These are phyloP conservation scores for Aspergillus sp. DNA, from an alignment of 2,329 filamentous ascomycete genomes.

Conservation along the genomic window DNA sequence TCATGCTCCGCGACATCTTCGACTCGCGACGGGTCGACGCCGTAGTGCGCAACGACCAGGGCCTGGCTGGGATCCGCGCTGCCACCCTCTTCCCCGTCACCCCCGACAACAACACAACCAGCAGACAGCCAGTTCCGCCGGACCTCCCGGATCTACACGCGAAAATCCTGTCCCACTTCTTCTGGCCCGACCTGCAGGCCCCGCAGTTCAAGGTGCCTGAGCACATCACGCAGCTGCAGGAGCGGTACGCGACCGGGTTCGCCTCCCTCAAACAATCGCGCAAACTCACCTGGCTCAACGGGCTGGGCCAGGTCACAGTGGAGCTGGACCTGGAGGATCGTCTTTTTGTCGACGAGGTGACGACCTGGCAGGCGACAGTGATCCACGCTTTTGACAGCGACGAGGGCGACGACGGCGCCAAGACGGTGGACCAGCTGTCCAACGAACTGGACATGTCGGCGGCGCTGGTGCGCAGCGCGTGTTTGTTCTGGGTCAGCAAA, in stretches of 20 bases:
- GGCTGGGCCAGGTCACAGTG: slow-evolving; percentile 75
- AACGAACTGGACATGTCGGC: slow-evolving; percentile 54
- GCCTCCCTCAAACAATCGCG: slow-evolving; percentile 76
- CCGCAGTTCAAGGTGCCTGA: slow-evolving; percentile 46
- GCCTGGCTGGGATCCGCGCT: slow-evolving; percentile 29
- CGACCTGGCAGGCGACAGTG: slow-evolving; percentile 83
- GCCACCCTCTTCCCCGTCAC: slow-evolving; percentile 16
- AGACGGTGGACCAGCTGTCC: slow-evolving; percentile 44
- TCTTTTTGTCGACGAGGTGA: slow-evolving; percentile 64
- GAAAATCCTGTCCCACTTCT: slow-evolving; percentile 86
- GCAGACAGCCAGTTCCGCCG: slow-evolving; percentile 18
- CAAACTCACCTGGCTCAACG: slow-evolving; percentile 84
- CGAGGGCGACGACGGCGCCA: slow-evolving; percentile 23
- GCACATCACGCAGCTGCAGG: slow-evolving; percentile 56
- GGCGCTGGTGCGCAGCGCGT: slow-evolving; percentile 56
- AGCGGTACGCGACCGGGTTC: slow-evolving; percentile 71
- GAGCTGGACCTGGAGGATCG: slow-evolving; percentile 82
- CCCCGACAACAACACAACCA: slow-evolving; percentile 23
- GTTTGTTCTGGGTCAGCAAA: slow-evolving; percentile 62
- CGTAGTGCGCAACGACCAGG: slow-evolving; percentile 57
- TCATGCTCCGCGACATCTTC: slow-evolving; percentile 92
- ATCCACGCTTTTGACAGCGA: slow-evolving; percentile 73
- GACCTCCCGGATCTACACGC: slow-evolving; percentile 60
- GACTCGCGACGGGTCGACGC: slow-evolving; percentile 75
- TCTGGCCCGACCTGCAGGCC: slow-evolving; percentile 80